Conservation (phyloP, 2,329 filamentous ascomycete genomes). For the Trichoderma sp. region DNA sequence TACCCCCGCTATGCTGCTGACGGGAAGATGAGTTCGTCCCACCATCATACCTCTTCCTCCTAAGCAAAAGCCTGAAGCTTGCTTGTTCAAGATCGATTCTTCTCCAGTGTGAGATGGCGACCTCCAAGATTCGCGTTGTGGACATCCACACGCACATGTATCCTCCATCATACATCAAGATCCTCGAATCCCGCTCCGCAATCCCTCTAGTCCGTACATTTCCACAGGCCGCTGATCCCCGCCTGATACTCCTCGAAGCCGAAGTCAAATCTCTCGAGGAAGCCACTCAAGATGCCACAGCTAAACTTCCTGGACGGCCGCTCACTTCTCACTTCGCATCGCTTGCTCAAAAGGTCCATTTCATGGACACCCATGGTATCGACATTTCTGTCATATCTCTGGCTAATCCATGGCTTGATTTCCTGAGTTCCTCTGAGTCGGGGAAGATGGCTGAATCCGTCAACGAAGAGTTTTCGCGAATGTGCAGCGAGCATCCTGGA, state of each 20-base stretch:
- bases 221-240: constrained; percentile 55
- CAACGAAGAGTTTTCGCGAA: constrained; percentile 74
- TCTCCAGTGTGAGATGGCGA: constrained; percentile 34
- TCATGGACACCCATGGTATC: constrained; percentile 86
- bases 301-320: constrained; percentile 71
- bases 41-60: not conserved
- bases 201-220: constrained; percentile 75
- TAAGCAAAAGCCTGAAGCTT: not conserved
- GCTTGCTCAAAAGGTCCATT: constrained; percentile 75
- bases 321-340: constrained; percentile 83
- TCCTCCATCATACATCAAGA: constrained; percentile 61
- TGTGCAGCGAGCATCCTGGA: constrained; percentile 67
- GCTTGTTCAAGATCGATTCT: not conserved
- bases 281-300: constrained; percentile 54
- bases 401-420: constrained; percentile 94
- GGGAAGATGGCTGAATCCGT: constrained; percentile 64
- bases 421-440: constrained; percentile 64
- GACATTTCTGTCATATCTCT: constrained; percentile 82
- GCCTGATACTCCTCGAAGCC: constrained; percentile 64
- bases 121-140: constrained; percentile 48
- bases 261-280: constrained; percentile 50
- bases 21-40: not conserved
- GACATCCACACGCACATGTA: constrained; percentile 73
- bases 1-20: not conserved
- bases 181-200: constrained; percentile 58